Evolutionary conservation across 306 rosid species (phyloP), one percentile per base, ranked within the genome.

Genomic region (Vigna radiata): DNA sequence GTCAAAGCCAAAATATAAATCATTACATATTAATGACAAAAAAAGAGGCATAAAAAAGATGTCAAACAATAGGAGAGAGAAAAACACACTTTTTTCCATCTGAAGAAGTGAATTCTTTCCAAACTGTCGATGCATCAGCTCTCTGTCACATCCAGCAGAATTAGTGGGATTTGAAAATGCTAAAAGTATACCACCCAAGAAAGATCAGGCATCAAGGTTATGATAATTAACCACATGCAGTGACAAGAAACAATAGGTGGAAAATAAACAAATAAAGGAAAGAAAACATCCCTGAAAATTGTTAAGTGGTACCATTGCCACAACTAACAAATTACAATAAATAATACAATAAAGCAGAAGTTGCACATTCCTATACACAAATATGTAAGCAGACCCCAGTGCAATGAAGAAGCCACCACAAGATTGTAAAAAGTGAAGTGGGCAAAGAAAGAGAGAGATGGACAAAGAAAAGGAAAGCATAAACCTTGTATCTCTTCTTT

Each of bases 91-190:
- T 96, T 86, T 90, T 96, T 81, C 99, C 99, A 55, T 92, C 98
- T 55, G 96, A 82, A 87, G 99, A 80, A 36, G 94, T 88, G 82
- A 91, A 96, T 75, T 96, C 99, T 85, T 92, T 96, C 99, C 99
- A 96, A 77, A 96, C 98, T 75, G 99, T 96, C 61, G 99, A 96
- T 68, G 99, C 99, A 80, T 96, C 99, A 5, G 99, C 99, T 81
- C 93, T 90, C 99, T 96, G 96, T 83, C 81, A 84, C 78, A 87
- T 85, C 81, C 80, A 88, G 83, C 76, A 86, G 66, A 88, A 74
- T 76, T 86, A 85, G 81, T 61, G 43, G 76, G 37, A 81, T 33
- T 81, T 76, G 27, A 61, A 70, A 81, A 72, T 73, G 68, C 82
- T 70, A 77, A 68, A 39, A 29, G 59, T 55, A 67, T 16, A 84